Percentiles rank a stretch among this genome's conserved stretches.
These are phyloP conservation scores for Penicillium sp. DNA, from an alignment of 2,329 filamentous ascomycete species.

Conservation along the genomic window DNA sequence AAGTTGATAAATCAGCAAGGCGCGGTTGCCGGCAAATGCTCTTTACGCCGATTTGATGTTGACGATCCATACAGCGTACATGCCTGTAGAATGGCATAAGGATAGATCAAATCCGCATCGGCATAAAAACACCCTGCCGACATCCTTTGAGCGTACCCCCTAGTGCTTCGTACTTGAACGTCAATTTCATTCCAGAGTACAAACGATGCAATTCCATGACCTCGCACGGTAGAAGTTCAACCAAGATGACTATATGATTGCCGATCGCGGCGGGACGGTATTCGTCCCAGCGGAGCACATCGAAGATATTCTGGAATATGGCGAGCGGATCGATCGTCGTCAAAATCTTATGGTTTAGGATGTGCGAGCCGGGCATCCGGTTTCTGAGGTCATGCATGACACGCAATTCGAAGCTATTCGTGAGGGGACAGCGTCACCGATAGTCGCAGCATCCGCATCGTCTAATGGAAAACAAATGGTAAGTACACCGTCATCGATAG, in stretches of 20 bases:
- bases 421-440: too few species aligned
- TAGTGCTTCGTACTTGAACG: background rate
- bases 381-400: conserved; percentile 23
- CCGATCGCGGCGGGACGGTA: conserved; percentile 19
- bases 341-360: conserved; percentile 19
- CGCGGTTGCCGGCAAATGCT: background rate
- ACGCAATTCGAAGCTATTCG: conserved; percentile 19
- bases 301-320: conserved; percentile 15
- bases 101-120: background rate
- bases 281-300: conserved; percentile 16
- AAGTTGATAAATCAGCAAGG: background rate
- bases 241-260: conserved; percentile 22
- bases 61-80: background rate
- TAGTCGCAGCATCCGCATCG: too few species aligned
- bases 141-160: background rate
- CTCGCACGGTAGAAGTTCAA: background rate
- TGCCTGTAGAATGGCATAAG: background rate
- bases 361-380: conserved; percentile 15
- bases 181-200: too few species aligned
- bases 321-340: conserved; percentile 14
- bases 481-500: background rate
- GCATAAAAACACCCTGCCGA: background rate
- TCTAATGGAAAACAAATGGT: too few species aligned
- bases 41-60: background rate
- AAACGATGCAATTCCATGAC: too few species aligned